Conservation (phyloP, 1,139 yeast species). For the Trichomonascaceae sp. region DNA sequence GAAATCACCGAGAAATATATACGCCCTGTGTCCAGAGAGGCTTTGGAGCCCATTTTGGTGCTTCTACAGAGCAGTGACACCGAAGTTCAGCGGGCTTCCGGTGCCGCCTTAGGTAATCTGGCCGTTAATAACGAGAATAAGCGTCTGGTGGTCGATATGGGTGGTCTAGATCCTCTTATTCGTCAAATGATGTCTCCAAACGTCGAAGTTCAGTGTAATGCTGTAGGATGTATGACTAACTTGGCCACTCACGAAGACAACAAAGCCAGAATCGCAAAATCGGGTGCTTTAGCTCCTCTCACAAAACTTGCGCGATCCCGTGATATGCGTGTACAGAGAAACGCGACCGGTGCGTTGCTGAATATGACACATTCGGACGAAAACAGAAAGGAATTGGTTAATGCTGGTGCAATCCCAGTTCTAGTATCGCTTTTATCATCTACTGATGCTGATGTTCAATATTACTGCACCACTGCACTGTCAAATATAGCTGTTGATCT, state of each 20-base stretch:
- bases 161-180: slow-evolving; percentile 91
- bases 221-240: slow-evolving; percentile 97
- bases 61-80: slow-evolving; percentile 81
- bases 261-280: slow-evolving; percentile 88
- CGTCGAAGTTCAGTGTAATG: slow-evolving; percentile 97
- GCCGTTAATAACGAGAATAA: slow-evolving; percentile 97
- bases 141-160: slow-evolving; percentile 91
- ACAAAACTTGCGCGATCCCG: slow-evolving; percentile 90
- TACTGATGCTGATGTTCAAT: slow-evolving; percentile 93
- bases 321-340: slow-evolving; percentile 94
- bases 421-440: slow-evolving; percentile 82
- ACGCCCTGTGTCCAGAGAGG: slow-evolving; percentile 83
- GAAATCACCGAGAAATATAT: slow-evolving; percentile 89
- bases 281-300: slow-evolving; percentile 93
- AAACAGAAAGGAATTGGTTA: slow-evolving; percentile 91
- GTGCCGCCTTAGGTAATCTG: slow-evolving; percentile 94
- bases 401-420: slow-evolving; percentile 98
- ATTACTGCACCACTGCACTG: slow-evolving; percentile 95
- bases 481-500: slow-evolving; percentile 97
- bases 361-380: slow-evolving; percentile 98
- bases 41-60: slow-evolving; percentile 85
- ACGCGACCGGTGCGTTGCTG: slow-evolving; percentile 94
- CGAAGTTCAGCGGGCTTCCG: slow-evolving; percentile 97
- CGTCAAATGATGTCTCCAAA: slow-evolving; percentile 97
- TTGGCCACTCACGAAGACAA: slow-evolving; percentile 98